Percentiles rank a stretch among this genome's conserved stretches.
These are phyloP conservation scores for Naganishia sp. DNA, from an alignment of 1,284 basidiomycete genomes.

Conservation along the genomic window DNA sequence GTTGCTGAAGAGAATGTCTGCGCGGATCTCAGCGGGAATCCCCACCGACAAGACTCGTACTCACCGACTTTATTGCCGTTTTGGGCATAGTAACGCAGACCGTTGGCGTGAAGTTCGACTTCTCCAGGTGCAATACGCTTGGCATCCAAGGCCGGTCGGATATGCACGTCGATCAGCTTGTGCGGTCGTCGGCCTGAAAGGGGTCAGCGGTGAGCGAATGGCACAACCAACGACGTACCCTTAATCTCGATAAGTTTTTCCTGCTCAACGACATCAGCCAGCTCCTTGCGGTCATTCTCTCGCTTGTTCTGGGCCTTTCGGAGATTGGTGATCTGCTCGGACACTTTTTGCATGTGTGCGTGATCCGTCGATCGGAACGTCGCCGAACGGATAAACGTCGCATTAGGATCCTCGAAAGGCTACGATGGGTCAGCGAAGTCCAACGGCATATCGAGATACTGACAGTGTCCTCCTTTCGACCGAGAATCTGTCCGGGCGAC, in stretches of 20 bases:
- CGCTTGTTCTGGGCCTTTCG: constrained; percentile 97
- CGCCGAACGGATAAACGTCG: constrained; percentile 93
- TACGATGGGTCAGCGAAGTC: constrained; percentile 42
- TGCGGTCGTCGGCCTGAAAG: constrained; percentile 64
- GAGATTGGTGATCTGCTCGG: constrained; percentile 88
- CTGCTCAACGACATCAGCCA: constrained; percentile 97
- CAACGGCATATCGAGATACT: constrained; percentile 27
- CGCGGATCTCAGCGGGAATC: background rate
- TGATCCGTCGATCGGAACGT: constrained; percentile 90
- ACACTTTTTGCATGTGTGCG: constrained; percentile 83
- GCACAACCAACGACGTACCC: constrained; percentile 52
- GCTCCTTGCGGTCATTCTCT: constrained; percentile 95
- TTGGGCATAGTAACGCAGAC: constrained; percentile 87
- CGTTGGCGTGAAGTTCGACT: constrained; percentile 96
- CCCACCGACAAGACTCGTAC: constrained; percentile 42
- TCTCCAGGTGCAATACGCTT: constrained; percentile 86
- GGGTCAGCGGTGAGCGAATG: background rate
- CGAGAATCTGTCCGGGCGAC: constrained; percentile 93
- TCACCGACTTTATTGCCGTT: constrained; percentile 87
- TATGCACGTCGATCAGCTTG: constrained; percentile 87
- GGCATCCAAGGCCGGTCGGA: constrained; percentile 88
- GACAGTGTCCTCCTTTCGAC: constrained; percentile 98
- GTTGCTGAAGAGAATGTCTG: constrained; percentile 94
- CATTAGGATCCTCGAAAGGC: constrained; percentile 96
- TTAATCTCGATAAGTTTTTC: constrained; percentile 84